Evolutionary conservation across 495 filamentous ascomycete species (phyloP), one percentile per base, ranked within the genome.

Genomic region (Lasiosphaeria miniovina): DNA sequence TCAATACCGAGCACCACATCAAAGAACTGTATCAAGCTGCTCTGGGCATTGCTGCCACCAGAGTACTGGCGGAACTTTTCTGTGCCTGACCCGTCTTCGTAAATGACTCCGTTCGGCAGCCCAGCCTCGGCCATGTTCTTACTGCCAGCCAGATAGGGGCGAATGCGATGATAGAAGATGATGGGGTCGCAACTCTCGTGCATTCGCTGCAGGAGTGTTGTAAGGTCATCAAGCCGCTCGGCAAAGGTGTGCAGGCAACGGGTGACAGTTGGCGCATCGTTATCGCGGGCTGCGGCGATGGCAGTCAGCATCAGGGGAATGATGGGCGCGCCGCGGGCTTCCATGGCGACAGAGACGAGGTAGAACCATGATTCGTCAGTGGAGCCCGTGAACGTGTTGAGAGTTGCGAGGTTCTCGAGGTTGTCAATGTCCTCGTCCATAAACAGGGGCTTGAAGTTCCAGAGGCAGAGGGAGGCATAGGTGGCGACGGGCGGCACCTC

Each of bases 351-450:
- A 0, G 93, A 96, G 48, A 97, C 83, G 8, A 98, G 79, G 69
- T 96, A 97, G 70, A 99, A 99, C 94, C 94, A 98, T 63, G 95
- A 94, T 70, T 99, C 94, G 70, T 99, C 94, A 14, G 95, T 75
- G 4, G 90, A 91, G 38, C 95, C 94, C n/a, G 95, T 98, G 71
- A 97, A 93, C 15, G 94, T 96, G 57, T 85, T 82, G 60, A 96
- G 78, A 10, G 89, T 92, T 32, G 88, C 84, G 46, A 99, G 79
- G 65, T 98, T 97, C 59, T 91, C 82, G 38, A 96, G 80, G 52
- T 86, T 84, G 65, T 93, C 90, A 49, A 93, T 84, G 12, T 84
- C 83, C 68, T 95, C 90, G 59, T 88, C 83, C 45, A 82, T 71
- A 68, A 96, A 96, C 46, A 98, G 81, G 1, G 92, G 88, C 72